Conservation (phyloP, 2,329 filamentous ascomycete species). For the Penicillium sp. region DNA sequence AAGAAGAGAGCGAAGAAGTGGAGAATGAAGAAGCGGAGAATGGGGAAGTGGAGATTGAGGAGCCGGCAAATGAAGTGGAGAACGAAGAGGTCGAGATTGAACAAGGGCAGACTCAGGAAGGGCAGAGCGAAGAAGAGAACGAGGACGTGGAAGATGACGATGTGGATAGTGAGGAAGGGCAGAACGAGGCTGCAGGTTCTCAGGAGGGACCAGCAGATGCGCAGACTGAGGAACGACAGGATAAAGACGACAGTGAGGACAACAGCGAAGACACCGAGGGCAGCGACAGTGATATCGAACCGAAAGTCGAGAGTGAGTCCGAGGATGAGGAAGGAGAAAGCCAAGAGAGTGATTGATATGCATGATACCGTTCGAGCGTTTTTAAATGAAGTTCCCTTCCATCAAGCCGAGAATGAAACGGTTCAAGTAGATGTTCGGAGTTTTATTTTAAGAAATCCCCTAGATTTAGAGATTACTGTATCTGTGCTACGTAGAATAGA, state of each 20-base stretch:
- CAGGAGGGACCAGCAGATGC: background rate
- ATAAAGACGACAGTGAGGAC: background rate
- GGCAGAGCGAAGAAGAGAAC: background rate
- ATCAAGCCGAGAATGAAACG: background rate
- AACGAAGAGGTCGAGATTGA: background rate
- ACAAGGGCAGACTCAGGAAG: background rate
- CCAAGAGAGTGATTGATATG: background rate
- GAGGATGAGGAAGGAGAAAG: background rate
- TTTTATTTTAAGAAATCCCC: too few species aligned
- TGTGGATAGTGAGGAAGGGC: background rate
- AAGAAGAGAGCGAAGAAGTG: background rate
- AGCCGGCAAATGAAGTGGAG: too few species aligned
- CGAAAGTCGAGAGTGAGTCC: background rate
- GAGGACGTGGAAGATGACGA: background rate
- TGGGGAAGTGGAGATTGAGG: too few species aligned
- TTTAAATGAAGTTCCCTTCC: background rate
- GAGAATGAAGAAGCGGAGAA: background rate
- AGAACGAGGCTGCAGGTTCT: background rate
- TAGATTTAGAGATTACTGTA: background rate
- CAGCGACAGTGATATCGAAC: background rate
- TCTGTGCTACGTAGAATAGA: background rate
- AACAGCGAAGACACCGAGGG: background rate
- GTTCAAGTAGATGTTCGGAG: background rate
- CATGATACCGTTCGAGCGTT: background rate
- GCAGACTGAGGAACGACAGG: background rate